phyloP scores from a whole-genome alignment of 352 stramenopile genomes.

The Globisporangium uncinulatum region DNA sequence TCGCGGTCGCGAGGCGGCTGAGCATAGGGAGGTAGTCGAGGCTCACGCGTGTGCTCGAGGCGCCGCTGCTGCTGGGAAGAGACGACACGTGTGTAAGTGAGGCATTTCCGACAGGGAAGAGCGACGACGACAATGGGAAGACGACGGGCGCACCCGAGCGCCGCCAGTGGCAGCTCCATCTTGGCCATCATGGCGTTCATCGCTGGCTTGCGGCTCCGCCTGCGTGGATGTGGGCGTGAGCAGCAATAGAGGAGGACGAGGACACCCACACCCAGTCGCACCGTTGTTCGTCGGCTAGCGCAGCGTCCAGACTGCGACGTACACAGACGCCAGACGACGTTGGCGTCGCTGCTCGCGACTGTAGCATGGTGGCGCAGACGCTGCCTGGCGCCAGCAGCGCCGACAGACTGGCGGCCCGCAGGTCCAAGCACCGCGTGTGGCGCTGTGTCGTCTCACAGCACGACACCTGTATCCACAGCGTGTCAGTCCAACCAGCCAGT shows the following conservation, averaged over 20 bases:
- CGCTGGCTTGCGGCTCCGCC: conserved; percentile 8
- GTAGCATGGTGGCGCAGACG: conserved; percentile 20
- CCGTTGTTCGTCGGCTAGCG: conserved; percentile 16
- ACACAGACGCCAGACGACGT: conserved; percentile 17
- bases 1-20: conserved; percentile 38
- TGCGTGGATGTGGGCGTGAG: background rate
- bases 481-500: background rate
- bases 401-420: conserved; percentile 9
- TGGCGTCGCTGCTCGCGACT: conserved; percentile 3
- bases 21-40: conserved; percentile 76
- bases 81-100: background rate
- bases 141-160: conserved; percentile 27
- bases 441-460: conserved; percentile 19
- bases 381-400: conserved; percentile 14
- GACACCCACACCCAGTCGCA: background rate
- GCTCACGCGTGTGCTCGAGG: conserved; percentile 33
- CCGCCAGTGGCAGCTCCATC: conserved; percentile 35
- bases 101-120: background rate
- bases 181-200: conserved; percentile 24
- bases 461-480: conserved; percentile 6
- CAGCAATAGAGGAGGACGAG: too few relatives aligned
- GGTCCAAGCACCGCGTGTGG: conserved; percentile 8
- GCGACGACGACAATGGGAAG: background rate
- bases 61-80: conserved; percentile 9
- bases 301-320: conserved; percentile 24